Evolutionary conservation across 805 yeast species (phyloP), one percentile per base, ranked within the genome.

Genomic region (Wickerhamiella musiphila): DNA sequence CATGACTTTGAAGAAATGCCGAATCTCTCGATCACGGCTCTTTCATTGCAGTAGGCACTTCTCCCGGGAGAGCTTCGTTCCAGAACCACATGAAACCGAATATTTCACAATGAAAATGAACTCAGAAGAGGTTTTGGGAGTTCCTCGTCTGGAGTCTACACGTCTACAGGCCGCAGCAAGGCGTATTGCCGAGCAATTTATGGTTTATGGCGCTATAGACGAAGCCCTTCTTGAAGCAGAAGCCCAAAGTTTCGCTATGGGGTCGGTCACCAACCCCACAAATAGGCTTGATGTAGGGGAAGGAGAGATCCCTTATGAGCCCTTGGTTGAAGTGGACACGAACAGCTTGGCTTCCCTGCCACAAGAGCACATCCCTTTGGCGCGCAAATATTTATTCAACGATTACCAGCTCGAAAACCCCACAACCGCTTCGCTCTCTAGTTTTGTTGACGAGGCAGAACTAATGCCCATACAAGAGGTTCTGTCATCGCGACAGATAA

Each of bases 161-260:
- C 30, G 39, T 7, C 26, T 48, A 10, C 52, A 50, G 35, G 53
- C 53, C 0, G 44, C 47, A 0, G 47, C 47, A 23, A 36, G 56
- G 19, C 43, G 43, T 36, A 39, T 51, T 17, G 53, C 55, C 10
- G 54, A 51, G 31, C 35, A 42, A 13, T 44, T 53, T 23, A 32
- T 45, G 34, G 32, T 52, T n/a, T 41, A 45, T 32, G 54, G 43
- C 25, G 36, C 42, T 9, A 39, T 46, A 25, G 52, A 49, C 29
- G 40, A 46, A 19, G 44, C 45, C 2, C 17, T 45, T 19, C 35
- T 44, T 6, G 47, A 44, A 28, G 29, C 32, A 18, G 48, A 44
- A 23, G 40, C 38, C 16, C 33, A 30, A 10, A n/a, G n/a, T n/a
- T n/a, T n/a, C n/a, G n/a, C n/a, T n/a, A n/a, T n/a, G n/a, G n/a